Evolutionary conservation across 164 flowering plant species (phyloP).

Genomic region (Annona squamosa): DNA sequence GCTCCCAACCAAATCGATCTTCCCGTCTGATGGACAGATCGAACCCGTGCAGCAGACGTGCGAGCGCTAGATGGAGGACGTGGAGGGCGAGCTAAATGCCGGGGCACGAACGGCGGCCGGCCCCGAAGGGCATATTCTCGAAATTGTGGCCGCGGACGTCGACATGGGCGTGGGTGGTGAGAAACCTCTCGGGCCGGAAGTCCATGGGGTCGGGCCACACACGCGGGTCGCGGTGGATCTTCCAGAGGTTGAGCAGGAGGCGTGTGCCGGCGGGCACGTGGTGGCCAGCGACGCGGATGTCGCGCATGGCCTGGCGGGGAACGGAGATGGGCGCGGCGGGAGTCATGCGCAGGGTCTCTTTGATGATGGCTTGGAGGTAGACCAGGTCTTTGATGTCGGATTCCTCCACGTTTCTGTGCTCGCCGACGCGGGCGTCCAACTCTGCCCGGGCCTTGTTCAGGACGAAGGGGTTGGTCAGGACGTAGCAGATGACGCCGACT

Average conservation of each 20-base stretch:
- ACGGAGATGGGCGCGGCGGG: background rate
- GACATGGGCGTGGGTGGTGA: background rate
- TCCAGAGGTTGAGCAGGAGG: conserved; percentile 9
- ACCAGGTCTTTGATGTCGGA: conserved; percentile 2
- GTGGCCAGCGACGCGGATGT: conserved; percentile 1
- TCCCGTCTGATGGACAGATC: background rate
- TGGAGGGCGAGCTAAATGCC: conserved; percentile 50
- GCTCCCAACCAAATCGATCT: conserved; percentile 9
- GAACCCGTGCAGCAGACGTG: conserved; percentile 11
- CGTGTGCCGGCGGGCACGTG: conserved; percentile 4
- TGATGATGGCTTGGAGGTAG: conserved; percentile 12
- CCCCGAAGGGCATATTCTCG: conserved; percentile 62
- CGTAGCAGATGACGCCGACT: conserved; percentile 22
- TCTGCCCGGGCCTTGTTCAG: conserved; percentile 7
- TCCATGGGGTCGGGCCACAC: conserved; percentile 8
- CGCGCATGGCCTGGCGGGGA: conserved; percentile 4
- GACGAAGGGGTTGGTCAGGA: conserved; percentile 19
- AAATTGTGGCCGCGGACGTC: conserved; percentile 45
- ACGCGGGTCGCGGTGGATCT: conserved; percentile 8
- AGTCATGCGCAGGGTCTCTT: conserved; percentile 7
- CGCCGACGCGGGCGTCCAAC: conserved; percentile 8
- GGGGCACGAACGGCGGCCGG: conserved; percentile 75
- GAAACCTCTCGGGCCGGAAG: conserved; percentile 13
- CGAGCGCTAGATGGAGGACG: conserved; percentile 28
- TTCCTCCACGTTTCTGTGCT: conserved; percentile 9